These are phyloP conservation scores for Oehlia diaphana DNA, from an alignment of 192 early-diverging fungal genomes.

Conservation along the genomic window DNA sequence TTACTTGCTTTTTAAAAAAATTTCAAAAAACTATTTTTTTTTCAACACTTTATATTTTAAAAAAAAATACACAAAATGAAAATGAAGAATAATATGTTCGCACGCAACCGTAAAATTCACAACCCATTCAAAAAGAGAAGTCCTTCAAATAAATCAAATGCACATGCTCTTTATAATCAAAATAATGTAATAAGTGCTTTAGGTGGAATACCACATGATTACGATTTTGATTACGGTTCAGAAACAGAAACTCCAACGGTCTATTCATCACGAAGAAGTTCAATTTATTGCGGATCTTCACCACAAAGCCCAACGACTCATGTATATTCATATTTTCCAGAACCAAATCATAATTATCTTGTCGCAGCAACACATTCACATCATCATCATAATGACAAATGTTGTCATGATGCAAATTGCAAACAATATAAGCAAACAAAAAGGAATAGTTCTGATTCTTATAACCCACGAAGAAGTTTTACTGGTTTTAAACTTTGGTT, in stretches of 20 bases:
- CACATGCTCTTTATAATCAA: not conserved
- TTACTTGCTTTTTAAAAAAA: no score
- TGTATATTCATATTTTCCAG: not conserved
- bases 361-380: not conserved
- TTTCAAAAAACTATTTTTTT: no score
- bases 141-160: not conserved
- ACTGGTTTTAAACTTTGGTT: conserved; percentile 25
- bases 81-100: conserved; percentile 18
- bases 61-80: not conserved
- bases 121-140: conserved; percentile 28
- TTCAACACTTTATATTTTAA: not conserved
- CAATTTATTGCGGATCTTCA: conserved; percentile 17
- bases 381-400: conserved; percentile 25
- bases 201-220: conserved; percentile 15
- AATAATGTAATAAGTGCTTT: conserved; percentile 7
- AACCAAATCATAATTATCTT: not conserved
- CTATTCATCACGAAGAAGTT: conserved; percentile 21
- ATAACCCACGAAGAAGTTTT: conserved; percentile 26
- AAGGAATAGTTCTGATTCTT: not conserved
- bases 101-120: conserved; percentile 26
- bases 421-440: conserved; percentile 13
- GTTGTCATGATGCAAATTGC: conserved; percentile 3
- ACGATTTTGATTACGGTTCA: conserved; percentile 17
- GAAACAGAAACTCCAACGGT: conserved; percentile 10
- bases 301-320: not conserved